Percentiles rank a stretch among this genome's conserved stretches.
Conservation (phyloP, 495 filamentous ascomycete species). For the Parathielavia appendiculata region DNA sequence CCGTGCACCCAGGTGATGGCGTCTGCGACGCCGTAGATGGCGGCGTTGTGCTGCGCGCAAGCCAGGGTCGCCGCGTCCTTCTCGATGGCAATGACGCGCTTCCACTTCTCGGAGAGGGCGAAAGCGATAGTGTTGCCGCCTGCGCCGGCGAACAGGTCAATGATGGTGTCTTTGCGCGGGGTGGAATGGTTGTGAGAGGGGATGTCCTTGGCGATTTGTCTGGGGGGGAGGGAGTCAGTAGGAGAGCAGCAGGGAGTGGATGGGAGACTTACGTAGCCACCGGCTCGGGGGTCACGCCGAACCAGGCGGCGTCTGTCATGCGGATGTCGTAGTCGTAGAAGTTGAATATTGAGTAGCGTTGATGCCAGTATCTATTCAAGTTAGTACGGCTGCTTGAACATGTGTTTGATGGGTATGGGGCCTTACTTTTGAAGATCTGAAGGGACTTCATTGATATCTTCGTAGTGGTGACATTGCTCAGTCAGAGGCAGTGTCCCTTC, state of each 20-base stretch:
- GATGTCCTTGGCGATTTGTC: slow-evolving; percentile 75
- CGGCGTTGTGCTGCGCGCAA: slow-evolving; percentile 90
- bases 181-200: slow-evolving; percentile 34
- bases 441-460: slow-evolving; percentile 54
- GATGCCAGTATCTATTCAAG: slow-evolving; percentile 71
- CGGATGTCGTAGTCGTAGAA: slow-evolving; percentile 78
- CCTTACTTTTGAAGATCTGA: slow-evolving; percentile 24
- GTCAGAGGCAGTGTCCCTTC: slow-evolving; percentile 41
- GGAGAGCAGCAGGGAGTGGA: slow-evolving; percentile 4
- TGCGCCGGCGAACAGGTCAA: slow-evolving; percentile 87
- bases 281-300: slow-evolving; percentile 88
- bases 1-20: slow-evolving; percentile 75
- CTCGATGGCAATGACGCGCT: slow-evolving; percentile 81
- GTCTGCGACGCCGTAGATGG: slow-evolving; percentile 74
- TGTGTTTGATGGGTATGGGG: background rate
- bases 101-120: slow-evolving; percentile 69
- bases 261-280: slow-evolving; percentile 63
- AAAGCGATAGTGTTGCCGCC: slow-evolving; percentile 96
- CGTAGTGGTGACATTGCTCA: slow-evolving; percentile 60
- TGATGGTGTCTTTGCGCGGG: slow-evolving; percentile 49
- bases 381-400: background rate
- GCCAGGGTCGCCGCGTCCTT: slow-evolving; percentile 66
- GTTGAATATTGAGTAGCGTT: slow-evolving; percentile 78
- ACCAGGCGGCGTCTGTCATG: slow-evolving; percentile 92
- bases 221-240: slow-evolving; percentile 30